A percentile compares a stretch with the other conserved stretches of the same genome.
Conservation (phyloP, 2,329 filamentous ascomycete species). For the Pseudogymnoascus verrucosus region DNA sequence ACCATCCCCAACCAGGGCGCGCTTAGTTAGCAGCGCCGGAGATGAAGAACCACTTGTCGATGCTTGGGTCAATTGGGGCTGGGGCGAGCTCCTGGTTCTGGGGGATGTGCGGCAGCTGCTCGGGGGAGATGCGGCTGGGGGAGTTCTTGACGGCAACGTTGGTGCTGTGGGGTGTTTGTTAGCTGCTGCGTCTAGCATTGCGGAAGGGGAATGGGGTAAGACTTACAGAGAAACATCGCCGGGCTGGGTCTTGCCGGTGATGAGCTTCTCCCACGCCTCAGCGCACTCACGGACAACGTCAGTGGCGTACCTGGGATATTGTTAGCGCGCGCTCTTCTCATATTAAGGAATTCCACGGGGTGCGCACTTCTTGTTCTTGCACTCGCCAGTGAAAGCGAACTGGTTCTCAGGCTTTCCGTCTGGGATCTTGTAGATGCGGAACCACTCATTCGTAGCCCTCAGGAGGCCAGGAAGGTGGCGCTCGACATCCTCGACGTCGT, state of each 20-base stretch:
- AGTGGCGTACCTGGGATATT: slow-evolving; percentile 70
- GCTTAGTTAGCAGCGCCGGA: slow-evolving; percentile 80
- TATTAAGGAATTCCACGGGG: neutral
- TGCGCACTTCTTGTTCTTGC: slow-evolving; percentile 93
- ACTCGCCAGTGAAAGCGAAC: slow-evolving; percentile 99
- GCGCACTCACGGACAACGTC: slow-evolving; percentile 93
- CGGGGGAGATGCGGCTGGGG: slow-evolving; percentile 58
- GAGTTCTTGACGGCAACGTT: slow-evolving; percentile 74
- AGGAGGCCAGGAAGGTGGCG: slow-evolving; percentile 94
- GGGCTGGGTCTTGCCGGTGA: slow-evolving; percentile 76
- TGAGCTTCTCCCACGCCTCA: slow-evolving; percentile 94
- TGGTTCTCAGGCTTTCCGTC: slow-evolving; percentile 99
- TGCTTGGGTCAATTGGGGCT: slow-evolving; percentile 87
- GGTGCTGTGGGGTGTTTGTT: slow-evolving; percentile 48
- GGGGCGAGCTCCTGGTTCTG: slow-evolving; percentile 70
- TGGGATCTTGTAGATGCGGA: slow-evolving; percentile 99
- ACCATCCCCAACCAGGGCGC: neutral
- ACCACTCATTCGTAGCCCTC: slow-evolving; percentile 99
- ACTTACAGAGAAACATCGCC: slow-evolving; percentile 78
- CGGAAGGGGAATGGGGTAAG: neutral
- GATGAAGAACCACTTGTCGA: slow-evolving; percentile 99
- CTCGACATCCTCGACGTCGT: slow-evolving; percentile 98
- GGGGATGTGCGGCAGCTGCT: slow-evolving; percentile 69
- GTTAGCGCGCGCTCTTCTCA: slow-evolving; percentile 13
- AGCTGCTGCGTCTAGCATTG: slow-evolving; percentile 15